Evolutionary conservation across 1,284 basidiomycete genomes (phyloP).

Genomic region (Athelia sp.): DNA sequence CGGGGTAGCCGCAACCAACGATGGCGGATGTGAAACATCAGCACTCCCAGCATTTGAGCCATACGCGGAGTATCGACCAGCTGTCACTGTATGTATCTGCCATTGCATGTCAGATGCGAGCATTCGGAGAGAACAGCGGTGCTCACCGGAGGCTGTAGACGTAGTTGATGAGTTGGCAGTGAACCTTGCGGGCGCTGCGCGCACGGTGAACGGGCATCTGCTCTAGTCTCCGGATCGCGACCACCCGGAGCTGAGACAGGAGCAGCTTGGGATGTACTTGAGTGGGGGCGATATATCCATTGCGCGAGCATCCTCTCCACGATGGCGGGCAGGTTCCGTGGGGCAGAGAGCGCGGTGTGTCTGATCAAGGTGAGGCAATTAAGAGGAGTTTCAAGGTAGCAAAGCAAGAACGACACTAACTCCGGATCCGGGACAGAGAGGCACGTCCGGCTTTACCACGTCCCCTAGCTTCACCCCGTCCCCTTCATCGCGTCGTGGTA

Average conservation of each 20-base stretch:
- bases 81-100: slow-evolving; percentile 81
- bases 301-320: slow-evolving; percentile 73
- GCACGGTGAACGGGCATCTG: slow-evolving; percentile 59
- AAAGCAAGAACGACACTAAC: slow-evolving; percentile 37
- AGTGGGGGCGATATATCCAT: slow-evolving; percentile 74
- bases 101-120: slow-evolving; percentile 4
- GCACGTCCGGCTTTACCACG: slow-evolving; percentile 71
- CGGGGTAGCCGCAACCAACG: slow-evolving; percentile 30
- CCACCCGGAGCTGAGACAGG: slow-evolving; percentile 10
- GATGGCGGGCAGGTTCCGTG: slow-evolving; percentile 75
- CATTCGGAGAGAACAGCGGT: slow-evolving; percentile 5
- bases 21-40: slow-evolving; percentile 81
- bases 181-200: slow-evolving; percentile 77
- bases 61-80: slow-evolving; percentile 87
- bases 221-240: slow-evolving; percentile 28
- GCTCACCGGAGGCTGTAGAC: slow-evolving; percentile 82
- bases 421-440: slow-evolving; percentile 84
- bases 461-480: no score
- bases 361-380: slow-evolving; percentile 33
- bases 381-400: neutral
- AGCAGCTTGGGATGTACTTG: slow-evolving; percentile 33
- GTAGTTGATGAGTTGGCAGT: slow-evolving; percentile 77
- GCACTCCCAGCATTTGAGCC: slow-evolving; percentile 76
- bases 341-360: slow-evolving; percentile 76
- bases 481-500: slow-evolving; percentile 73